These are phyloP conservation scores for Scheffersomyces segobiensis DNA, from an alignment of 1,139 yeast species.

Conservation along the genomic window DNA sequence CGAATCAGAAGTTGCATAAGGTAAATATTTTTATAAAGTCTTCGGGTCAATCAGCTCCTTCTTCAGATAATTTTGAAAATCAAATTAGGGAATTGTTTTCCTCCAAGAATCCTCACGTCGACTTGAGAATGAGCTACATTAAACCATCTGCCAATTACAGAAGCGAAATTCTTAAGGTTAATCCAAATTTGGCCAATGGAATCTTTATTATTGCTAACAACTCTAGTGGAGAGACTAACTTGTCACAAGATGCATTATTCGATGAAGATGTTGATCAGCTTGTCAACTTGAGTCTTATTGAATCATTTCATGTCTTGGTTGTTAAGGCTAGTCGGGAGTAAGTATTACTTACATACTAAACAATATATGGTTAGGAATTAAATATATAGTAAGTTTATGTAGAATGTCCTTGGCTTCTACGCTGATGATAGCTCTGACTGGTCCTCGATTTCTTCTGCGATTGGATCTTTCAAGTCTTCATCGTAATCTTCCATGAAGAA, in stretches of 20 bases:
- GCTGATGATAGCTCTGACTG: not conserved
- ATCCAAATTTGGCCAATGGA: slow-evolving; percentile 16
- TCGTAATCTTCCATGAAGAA: slow-evolving; percentile 33
- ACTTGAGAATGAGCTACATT: slow-evolving; percentile 14
- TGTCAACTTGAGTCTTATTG: slow-evolving; percentile 20
- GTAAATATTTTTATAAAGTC: slow-evolving; percentile 26
- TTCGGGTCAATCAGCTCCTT: slow-evolving; percentile 4
- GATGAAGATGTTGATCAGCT: slow-evolving; percentile 17
- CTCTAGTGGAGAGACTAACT: slow-evolving; percentile 7
- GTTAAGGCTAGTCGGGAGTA: slow-evolving; percentile 18
- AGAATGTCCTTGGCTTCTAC: not conserved
- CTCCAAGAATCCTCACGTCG: slow-evolving; percentile 10
- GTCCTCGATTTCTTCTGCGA: not conserved
- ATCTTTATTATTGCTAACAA: slow-evolving; percentile 28
- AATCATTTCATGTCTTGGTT: slow-evolving; percentile 25
- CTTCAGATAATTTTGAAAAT: slow-evolving; percentile 21
- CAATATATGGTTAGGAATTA: not conserved
- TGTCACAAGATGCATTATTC: slow-evolving; percentile 12
- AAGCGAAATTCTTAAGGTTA: slow-evolving; percentile 14
- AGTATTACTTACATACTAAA: not conserved
- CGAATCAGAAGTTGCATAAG: slow-evolving; percentile 5
- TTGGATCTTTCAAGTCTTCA: slow-evolving; percentile 14
- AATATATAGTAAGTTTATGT: not conserved
- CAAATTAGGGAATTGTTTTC: slow-evolving; percentile 20
- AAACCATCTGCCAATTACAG: slow-evolving; percentile 10